Evolutionary conservation across 805 yeast genomes (phyloP).

Genomic region (Starmera pachycereana): DNA sequence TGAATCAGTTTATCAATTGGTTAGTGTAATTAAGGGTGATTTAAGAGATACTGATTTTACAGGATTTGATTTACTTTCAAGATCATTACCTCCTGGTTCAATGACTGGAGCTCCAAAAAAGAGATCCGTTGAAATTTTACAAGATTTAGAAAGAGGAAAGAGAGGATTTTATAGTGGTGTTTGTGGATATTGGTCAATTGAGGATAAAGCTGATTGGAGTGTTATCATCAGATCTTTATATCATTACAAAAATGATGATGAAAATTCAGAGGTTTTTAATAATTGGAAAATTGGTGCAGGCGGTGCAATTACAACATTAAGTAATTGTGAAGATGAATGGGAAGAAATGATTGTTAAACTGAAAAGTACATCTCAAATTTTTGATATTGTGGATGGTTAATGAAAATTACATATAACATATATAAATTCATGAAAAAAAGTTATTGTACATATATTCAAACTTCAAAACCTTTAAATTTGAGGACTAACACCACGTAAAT

Average conservation of each 20-base stretch:
- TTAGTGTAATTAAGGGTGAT: slow-evolving; percentile 73
- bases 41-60: slow-evolving; percentile 23
- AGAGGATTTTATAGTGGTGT: slow-evolving; percentile 93
- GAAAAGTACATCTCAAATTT: slow-evolving; percentile 57
- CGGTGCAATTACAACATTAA: slow-evolving; percentile 90
- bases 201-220: slow-evolving; percentile 90
- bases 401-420: too few relatives aligned
- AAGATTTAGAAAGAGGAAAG: slow-evolving; percentile 24
- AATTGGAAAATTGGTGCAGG: slow-evolving; percentile 94
- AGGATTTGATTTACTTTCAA: slow-evolving; percentile 72
- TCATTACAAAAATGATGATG: slow-evolving; percentile 43
- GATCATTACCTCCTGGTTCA: slow-evolving; percentile 92
- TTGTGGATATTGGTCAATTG: slow-evolving; percentile 87
- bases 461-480: too few relatives aligned
- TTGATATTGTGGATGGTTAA: not conserved
- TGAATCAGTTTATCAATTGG: slow-evolving; percentile 82
- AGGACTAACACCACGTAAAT: too few relatives aligned
- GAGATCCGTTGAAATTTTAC: slow-evolving; percentile 78
- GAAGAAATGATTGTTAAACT: slow-evolving; percentile 82
- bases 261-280: slow-evolving; percentile 16
- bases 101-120: slow-evolving; percentile 99
- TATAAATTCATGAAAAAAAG: not conserved
- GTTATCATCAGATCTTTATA: slow-evolving; percentile 84
- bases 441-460: too few relatives aligned
- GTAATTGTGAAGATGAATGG: slow-evolving; percentile 79